A percentile compares a stretch with the other conserved stretches of the same genome.
These are phyloP conservation scores for Elsinoe fawcettii DNA, from an alignment of 2,329 filamentous ascomycete species.

Conservation along the genomic window DNA sequence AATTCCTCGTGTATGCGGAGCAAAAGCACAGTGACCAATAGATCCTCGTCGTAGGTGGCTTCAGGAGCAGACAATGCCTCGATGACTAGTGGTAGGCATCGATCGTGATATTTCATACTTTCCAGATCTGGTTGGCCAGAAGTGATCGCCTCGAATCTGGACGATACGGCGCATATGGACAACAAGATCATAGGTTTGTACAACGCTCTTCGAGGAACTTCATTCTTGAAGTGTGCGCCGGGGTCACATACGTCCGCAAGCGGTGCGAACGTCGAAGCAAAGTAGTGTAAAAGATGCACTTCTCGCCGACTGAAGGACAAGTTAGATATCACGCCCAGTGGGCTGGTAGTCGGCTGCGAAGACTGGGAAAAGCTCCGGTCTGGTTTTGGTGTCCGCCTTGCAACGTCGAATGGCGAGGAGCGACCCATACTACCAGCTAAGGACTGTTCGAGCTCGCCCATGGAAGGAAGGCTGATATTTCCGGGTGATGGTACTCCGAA, in stretches of 20 bases:
- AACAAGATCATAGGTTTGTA: constrained; percentile 28
- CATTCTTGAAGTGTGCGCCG: constrained; percentile 27
- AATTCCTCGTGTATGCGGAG: constrained; percentile 33
- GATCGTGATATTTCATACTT: constrained; percentile 29
- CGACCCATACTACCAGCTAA: background rate
- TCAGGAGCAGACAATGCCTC: constrained; percentile 26
- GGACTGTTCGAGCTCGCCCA: background rate
- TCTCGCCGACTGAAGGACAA: constrained; percentile 20
- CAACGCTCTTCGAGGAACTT: constrained; percentile 27
- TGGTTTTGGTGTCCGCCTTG: background rate
- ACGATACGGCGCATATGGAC: constrained; percentile 30
- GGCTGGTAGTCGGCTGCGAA: background rate
- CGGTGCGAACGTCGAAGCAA: constrained; percentile 29
- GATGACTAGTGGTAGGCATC: constrained; percentile 30
- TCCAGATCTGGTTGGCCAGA: constrained; percentile 23
- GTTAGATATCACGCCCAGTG: constrained; percentile 6
- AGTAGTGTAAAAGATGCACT: constrained; percentile 23
- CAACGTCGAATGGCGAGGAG: background rate
- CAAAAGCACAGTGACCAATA: constrained; percentile 30
- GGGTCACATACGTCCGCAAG: constrained; percentile 32
- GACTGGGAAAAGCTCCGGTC: background rate
- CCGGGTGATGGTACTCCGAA: background rate
- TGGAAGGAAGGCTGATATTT: background rate
- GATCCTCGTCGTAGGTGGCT: constrained; percentile 25
- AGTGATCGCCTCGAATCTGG: constrained; percentile 28